Conservation (phyloP, 129 eudicot species). For the Helianthus tuberosus region DNA sequence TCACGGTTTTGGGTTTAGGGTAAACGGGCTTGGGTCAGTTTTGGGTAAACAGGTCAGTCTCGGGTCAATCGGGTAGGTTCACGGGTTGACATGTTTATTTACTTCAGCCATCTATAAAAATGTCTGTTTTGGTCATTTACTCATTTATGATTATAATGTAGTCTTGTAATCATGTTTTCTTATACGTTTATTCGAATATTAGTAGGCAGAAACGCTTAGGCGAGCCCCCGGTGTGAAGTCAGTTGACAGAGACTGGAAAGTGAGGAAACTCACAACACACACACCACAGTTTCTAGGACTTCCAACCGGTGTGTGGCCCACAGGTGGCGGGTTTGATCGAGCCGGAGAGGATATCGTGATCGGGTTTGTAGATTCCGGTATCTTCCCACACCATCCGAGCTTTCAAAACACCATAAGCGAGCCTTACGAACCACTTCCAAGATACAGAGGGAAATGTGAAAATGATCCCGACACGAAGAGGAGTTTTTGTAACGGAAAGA, state of each 20-base stretch:
- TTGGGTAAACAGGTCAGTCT: not conserved
- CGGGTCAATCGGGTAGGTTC: not conserved
- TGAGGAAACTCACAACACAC: slow-evolving; percentile 89
- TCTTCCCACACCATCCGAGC: slow-evolving; percentile 91
- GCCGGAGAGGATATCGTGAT: slow-evolving; percentile 98
- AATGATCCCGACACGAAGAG: slow-evolving; percentile 72
- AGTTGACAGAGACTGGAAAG: slow-evolving; percentile 91
- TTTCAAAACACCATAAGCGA: slow-evolving; percentile 57
- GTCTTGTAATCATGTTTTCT: slow-evolving; percentile 34
- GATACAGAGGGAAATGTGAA: slow-evolving; percentile 97
- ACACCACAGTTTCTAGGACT: slow-evolving; percentile 96
- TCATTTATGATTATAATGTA: not conserved
- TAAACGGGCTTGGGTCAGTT: not conserved
- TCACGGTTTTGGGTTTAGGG: not conserved
- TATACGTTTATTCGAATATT: slow-evolving; percentile 44
- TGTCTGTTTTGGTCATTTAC: not conserved
- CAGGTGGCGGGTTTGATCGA: slow-evolving; percentile 91
- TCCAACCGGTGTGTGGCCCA: slow-evolving; percentile 99
- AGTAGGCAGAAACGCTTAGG: slow-evolving; percentile 95
- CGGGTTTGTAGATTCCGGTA: slow-evolving; percentile 98
- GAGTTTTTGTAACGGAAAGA: slow-evolving; percentile 88
- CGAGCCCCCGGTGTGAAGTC: slow-evolving; percentile 89
- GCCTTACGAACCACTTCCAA: slow-evolving; percentile 86
- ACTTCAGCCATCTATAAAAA: not conserved
- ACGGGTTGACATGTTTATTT: not conserved